Conservation (phyloP, 2,329 filamentous ascomycete genomes). For the Trichothecium sympodiale region DNA sequence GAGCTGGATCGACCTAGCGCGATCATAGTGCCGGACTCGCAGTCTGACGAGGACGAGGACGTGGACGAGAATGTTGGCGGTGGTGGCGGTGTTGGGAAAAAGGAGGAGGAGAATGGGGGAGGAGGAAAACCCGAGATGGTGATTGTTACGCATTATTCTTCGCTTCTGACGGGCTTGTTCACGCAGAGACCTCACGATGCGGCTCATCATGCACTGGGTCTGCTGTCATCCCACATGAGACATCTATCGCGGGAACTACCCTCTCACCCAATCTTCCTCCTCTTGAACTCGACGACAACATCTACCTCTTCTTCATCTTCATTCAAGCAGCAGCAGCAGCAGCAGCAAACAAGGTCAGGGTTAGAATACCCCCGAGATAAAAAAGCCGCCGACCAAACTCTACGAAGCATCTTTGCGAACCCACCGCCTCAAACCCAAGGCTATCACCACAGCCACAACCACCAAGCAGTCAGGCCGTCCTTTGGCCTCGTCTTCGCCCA, state of each 20-base stretch:
- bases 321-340: slow-evolving; percentile 2
- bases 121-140: slow-evolving; percentile 30
- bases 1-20: slow-evolving; percentile 31
- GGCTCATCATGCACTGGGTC: slow-evolving; percentile 36
- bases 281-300: slow-evolving; percentile 39
- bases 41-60: slow-evolving; percentile 18
- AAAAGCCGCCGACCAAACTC: slow-evolving; percentile 25
- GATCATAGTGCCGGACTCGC: slow-evolving; percentile 22
- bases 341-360: slow-evolving; percentile 4
- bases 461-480: slow-evolving; percentile 27
- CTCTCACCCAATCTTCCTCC: slow-evolving; percentile 35
- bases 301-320: slow-evolving; percentile 1
- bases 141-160: slow-evolving; percentile 43
- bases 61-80: not conserved
- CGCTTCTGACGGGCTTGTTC: slow-evolving; percentile 41
- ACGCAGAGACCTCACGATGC: slow-evolving; percentile 30
- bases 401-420: slow-evolving; percentile 38
- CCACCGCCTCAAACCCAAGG: slow-evolving; percentile 8
- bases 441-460: not conserved
- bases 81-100: not conserved
- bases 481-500: slow-evolving; percentile 45
- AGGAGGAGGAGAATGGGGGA: not conserved
- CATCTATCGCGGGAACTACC: slow-evolving; percentile 28
- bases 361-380: too few relatives aligned
- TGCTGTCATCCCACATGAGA: slow-evolving; percentile 35